phyloP scores from a whole-genome alignment of 2,329 filamentous ascomycete species.

The Bipolaris gigantea region DNA sequence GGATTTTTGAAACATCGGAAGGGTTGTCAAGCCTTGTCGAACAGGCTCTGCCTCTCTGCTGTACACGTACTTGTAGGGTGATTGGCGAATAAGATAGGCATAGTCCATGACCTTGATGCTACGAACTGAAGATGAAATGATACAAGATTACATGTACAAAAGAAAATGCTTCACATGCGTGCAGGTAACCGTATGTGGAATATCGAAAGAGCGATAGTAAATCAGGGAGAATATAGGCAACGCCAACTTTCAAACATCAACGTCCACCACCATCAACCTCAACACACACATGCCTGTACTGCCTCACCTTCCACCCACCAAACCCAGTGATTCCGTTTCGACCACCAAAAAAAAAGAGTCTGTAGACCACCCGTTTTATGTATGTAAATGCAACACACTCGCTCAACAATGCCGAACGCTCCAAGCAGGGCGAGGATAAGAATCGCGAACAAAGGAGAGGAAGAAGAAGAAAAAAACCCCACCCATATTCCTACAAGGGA shows the following conservation, averaged over 20 bases:
- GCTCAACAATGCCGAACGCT: constrained; percentile 9
- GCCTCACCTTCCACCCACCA: neutral
- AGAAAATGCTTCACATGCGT: no score
- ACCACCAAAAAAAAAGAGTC: neutral
- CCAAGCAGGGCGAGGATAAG: neutral
- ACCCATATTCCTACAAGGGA: neutral
- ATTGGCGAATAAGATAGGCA: no score
- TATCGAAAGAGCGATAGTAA: neutral
- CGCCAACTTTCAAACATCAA: neutral
- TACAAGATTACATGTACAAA: no score
- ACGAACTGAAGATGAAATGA: no score
- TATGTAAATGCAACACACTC: constrained; percentile 8
- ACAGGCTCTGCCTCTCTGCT: neutral
- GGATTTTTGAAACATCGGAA: neutral
- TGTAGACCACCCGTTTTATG: neutral
- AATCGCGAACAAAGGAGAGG: neutral
- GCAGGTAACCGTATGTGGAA: neutral
- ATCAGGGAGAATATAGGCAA: neutral
- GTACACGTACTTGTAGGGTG: no score
- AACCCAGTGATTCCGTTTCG: neutral
- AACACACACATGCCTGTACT: neutral
- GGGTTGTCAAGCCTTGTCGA: neutral
- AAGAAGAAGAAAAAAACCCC: no score
- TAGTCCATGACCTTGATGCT: no score
- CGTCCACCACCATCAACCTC: neutral